Base-by-base conservation (phyloP, 768 basidiomycete species). In the Suillus hirtellus region DNA sequence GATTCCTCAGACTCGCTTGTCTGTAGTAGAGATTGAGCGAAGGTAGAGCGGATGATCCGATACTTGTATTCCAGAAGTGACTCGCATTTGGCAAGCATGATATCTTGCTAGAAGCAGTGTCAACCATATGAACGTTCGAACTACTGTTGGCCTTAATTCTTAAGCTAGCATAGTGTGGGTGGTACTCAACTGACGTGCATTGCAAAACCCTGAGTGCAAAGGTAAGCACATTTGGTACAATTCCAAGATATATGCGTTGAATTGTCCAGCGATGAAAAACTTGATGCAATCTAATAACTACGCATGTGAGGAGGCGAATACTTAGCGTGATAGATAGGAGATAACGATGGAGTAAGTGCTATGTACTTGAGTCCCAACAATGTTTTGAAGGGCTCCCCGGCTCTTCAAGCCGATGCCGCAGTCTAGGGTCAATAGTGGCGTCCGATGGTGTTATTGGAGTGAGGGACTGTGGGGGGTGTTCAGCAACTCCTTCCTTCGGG, bases 361-460 rank as follows among this genome's bases (percentile, higher is more conserved):
- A 58, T 58, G 40, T 58, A 58, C 40, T 58, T 17, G 40, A 42
- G 38, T 42, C 56, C 38, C 56, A 58, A 42, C 40, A 27, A 58
- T 58, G 40, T 58, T 75, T 58, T 56, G 71, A 62, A 63, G 72
- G 68, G 67, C 73, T 72, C 34, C 71, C 73, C 17, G 65, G 60
- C 65, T 74, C 74, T 53, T 74, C 73, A 49, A 42, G 64, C 60
- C 70, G 75, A 49, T 74, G 71, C 55, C 75, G 75, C 50, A 74
- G n/a, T 14, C 75, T 56, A 27, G 73, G 73, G 34, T 74, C 73
- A 24, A 73, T 55, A 43, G 67, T 70, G 15, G 66, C 64, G 38
- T 64, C 72, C 21, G 75, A 71, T 21, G 73, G 73, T 34, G 73
- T 75, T 34, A 74, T 66, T 19, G 74, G 74, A 14, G 76, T 75